Base-by-base conservation (phyloP, 2,329 filamentous ascomycete genomes). In the Colletotrichum tamarilloi region DNA sequence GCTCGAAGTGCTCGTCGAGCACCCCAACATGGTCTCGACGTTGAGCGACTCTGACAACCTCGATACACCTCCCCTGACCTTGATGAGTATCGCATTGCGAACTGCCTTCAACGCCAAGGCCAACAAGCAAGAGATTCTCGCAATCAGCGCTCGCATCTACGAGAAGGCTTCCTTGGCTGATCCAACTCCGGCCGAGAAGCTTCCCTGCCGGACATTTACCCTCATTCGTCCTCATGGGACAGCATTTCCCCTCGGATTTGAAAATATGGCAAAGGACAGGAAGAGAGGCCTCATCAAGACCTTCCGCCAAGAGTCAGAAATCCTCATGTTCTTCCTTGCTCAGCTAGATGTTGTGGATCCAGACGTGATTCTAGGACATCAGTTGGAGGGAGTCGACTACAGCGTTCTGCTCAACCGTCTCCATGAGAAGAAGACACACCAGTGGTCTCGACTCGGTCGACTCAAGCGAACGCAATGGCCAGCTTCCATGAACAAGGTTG, bases 381-480 rank as follows among this genome's bases (percentile, higher is more conserved):
- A 97, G 78, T 89, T 99, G n/a, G 97, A 99, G 82, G 97, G 97
- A 78, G 95, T 98, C 4, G 97, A 99, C 81, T 97, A 97, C 81
- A 97, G 95, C 77, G 92, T 98, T 69, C 86, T 99, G 12, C 87
- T 99, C 30, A 97, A 91, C 80, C 92, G 97, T 63, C 87, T 99
- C 77, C 92, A 94, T 74, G 94, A 97, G 79, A 95, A 93, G 83
- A 98, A 96, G 83, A 97, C 94, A 0, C 94, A 94, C 19, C 94
- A 95, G 73, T 99, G 97, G 96, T 97, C 97, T 75, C 92, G 96
- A 26, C 93, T 99, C 68, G 97, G 97, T 66, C 90, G 97, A 71
- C 86, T 99, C 77, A 94, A 94, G 82, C 92, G 95, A 76, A 88
- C 89, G 5, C 89, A 94, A 60, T 99, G 97, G 97, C 97, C 97